Base-by-base conservation (phyloP, 805 yeast species). In the Tetrapisispora namnaoensis region DNA sequence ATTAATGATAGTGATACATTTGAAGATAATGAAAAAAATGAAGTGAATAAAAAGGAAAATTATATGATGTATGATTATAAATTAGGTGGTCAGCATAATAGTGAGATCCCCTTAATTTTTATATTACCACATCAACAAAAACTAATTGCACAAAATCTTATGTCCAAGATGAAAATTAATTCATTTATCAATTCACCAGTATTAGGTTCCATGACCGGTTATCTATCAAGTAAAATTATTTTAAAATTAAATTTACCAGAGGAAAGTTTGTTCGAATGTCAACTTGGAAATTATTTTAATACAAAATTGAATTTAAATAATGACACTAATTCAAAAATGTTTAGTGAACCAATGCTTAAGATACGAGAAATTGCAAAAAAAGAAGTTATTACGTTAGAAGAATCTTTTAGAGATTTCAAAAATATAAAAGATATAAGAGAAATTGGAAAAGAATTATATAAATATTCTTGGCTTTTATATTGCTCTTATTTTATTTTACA, bases 391-490 rank as follows among this genome's bases (percentile, higher is more conserved):
- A 14, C 28, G 14, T 36, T 22, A 9, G 24, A 9, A 27, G 35
- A 37, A 44, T 14, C 20, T 21, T 21, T 6, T 5, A 38, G 30
- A 18, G 37, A 37, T 16, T 36, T 38, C 22, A 50, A 56, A 14
- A 70, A 66, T 37, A 21, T 8, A 9, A 49, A 54, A 27, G 51
- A 54, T 16, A 32, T 48, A 8, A 46, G 45, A 30, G 36, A n/a
- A 16, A 28, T 38, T 38, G 99, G 98, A 13, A 91, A 93, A 63
- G 74, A 80, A 27, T 70, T 90, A 45, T 96, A 89, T 55, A 93
- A 90, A 68, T 93, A 86, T 67, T 96, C 98, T 0, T 84, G 85
- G 73, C 76, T 93, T 46, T 72, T 88, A 14, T 84, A 84, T 53
- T 86, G 82, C 11, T 79, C 83, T 37, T 80, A 83, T 48, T 80